Evolutionary conservation across 768 basidiomycete genomes (phyloP).

Genomic region (Russula sp.): DNA sequence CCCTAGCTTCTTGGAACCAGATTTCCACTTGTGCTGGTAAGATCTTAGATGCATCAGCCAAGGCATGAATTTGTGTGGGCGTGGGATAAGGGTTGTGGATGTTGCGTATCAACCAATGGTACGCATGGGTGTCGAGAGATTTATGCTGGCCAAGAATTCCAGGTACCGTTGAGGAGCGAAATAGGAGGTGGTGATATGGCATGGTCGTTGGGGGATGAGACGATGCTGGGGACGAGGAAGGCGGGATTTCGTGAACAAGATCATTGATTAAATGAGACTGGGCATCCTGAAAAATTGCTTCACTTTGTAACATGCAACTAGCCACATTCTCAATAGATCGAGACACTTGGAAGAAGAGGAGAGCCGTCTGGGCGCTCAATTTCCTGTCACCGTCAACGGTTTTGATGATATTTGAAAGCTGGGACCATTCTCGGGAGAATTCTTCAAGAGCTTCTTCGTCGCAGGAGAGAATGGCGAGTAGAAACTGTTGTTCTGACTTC

Average conservation of each 20-base stretch:
- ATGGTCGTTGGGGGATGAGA: neutral
- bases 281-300: neutral
- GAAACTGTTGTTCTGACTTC: neutral
- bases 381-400: neutral
- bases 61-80: neutral
- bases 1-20: conserved; percentile 23
- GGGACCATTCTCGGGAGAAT: neutral
- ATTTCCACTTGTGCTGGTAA: conserved; percentile 2
- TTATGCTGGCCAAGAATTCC: neutral
- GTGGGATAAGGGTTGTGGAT: conserved; percentile 48
- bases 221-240: neutral
- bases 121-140: neutral
- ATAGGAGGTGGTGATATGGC: neutral
- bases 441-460: neutral
- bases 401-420: neutral
- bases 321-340: neutral
- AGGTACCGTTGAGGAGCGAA: neutral
- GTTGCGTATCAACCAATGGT: conserved; percentile 23
- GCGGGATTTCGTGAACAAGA: neutral
- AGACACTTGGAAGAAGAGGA: neutral
- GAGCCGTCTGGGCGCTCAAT: neutral
- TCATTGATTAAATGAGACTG: neutral
- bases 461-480: neutral
- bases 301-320: neutral
- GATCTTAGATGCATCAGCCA: conserved; percentile 3